phyloP scores from a whole-genome alignment of 169 alveolate genomes.

The Amoebophrya sp. region DNA sequence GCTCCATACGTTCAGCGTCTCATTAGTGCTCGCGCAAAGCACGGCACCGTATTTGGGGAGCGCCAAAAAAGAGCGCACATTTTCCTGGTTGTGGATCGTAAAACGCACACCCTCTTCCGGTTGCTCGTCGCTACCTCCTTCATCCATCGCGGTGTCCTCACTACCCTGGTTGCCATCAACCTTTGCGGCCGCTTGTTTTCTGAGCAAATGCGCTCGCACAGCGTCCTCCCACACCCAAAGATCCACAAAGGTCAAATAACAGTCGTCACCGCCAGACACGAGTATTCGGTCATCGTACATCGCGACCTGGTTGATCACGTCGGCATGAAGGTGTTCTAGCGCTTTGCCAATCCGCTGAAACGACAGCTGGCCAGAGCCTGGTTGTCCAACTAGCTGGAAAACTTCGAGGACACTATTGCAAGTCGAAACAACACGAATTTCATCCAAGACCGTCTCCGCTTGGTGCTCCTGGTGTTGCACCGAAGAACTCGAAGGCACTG shows the following conservation, averaged over 20 bases:
- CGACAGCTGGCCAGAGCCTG: not conserved
- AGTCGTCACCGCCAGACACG: not conserved
- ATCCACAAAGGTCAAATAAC: not conserved
- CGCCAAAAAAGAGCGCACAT: not conserved
- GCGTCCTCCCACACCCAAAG: not conserved
- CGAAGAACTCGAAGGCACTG: too few species aligned
- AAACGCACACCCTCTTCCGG: not conserved
- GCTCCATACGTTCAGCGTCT: not conserved
- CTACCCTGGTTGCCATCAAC: not conserved
- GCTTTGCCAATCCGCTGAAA: not conserved
- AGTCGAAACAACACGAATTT: too few species aligned
- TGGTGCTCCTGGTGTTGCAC: too few species aligned
- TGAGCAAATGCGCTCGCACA: not conserved
- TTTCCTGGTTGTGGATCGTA: conserved; percentile 4
- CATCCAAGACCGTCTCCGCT: too few species aligned
- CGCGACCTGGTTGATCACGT: not conserved
- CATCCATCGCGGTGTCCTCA: not conserved
- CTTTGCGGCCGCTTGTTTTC: not conserved
- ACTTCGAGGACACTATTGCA: not conserved
- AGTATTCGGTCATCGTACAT: not conserved
- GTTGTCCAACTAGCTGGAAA: not conserved
- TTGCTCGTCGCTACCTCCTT: not conserved
- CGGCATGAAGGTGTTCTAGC: not conserved
- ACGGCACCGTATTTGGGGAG: not conserved
- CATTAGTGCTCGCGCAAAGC: not conserved